Conservation (phyloP, 257 asterid genomes). For the Verbascum thapsus region DNA sequence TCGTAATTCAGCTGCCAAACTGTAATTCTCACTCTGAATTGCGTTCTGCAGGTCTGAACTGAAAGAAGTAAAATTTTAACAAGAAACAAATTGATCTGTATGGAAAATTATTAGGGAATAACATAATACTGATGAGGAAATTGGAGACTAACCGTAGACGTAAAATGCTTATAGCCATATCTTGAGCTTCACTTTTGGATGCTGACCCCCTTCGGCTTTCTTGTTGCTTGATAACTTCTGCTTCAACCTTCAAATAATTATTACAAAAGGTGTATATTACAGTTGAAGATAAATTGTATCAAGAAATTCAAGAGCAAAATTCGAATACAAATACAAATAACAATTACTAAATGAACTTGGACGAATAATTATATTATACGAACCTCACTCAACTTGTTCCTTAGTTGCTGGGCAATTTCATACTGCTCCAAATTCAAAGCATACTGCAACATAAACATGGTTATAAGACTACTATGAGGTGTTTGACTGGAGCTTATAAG, state of each 20-base stretch:
- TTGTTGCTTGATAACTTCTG: constrained; percentile 69
- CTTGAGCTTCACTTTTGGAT: constrained; percentile 94
- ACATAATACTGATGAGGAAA: constrained; percentile 16
- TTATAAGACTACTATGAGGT: constrained; percentile 22
- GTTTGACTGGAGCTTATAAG: too few species aligned
- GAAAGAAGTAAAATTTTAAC: constrained; percentile 39
- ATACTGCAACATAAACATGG: constrained; percentile 59
- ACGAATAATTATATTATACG: constrained; percentile 20
- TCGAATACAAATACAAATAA: neutral
- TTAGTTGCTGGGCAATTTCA: constrained; percentile 83
- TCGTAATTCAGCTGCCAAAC: constrained; percentile 81
- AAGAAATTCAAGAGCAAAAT: neutral
- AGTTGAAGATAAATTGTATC: neutral
- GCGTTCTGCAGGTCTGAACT: constrained; percentile 94
- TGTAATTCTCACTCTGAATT: constrained; percentile 76
- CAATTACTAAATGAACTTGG: neutral
- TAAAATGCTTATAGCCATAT: constrained; percentile 86
- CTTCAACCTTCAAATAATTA: constrained; percentile 69
- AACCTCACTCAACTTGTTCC: constrained; percentile 93
- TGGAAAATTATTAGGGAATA: constrained; percentile 1
- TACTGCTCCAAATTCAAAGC: constrained; percentile 95
- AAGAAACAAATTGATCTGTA: neutral
- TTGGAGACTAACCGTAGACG: constrained; percentile 67
- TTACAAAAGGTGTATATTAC: constrained; percentile 14
- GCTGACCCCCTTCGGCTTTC: constrained; percentile 75